Evolutionary conservation across 1,139 yeast genomes (phyloP).

Genomic region (Zygoascus sp.): DNA sequence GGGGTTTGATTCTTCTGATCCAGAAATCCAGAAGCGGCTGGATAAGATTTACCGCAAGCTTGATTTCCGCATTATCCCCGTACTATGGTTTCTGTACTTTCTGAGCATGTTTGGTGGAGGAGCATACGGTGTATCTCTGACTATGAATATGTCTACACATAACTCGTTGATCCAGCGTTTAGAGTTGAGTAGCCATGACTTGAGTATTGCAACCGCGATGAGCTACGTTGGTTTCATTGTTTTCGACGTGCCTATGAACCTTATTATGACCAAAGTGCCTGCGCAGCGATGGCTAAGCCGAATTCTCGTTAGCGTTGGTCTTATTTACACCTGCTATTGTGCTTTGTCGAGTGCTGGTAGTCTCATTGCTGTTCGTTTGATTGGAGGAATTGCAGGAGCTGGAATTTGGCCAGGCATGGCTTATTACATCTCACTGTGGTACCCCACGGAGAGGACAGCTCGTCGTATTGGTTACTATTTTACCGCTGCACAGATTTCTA

Average conservation of each 20-base stretch:
- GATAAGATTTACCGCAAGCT: constrained; percentile 61
- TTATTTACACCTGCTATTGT: constrained; percentile 69
- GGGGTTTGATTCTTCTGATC: constrained; percentile 7
- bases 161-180: constrained; percentile 60
- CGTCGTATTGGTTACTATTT: constrained; percentile 82
- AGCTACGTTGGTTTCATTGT: constrained; percentile 79
- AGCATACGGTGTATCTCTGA: constrained; percentile 73
- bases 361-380: constrained; percentile 64
- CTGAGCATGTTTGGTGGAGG: constrained; percentile 73
- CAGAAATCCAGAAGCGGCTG: constrained; percentile 35
- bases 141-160: constrained; percentile 64
- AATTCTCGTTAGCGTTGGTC: constrained; percentile 70
- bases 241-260: constrained; percentile 85
- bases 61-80: constrained; percentile 72
- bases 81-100: constrained; percentile 76
- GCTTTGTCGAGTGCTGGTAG: constrained; percentile 54
- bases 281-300: constrained; percentile 85
- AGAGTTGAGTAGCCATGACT: constrained; percentile 49
- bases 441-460: constrained; percentile 74
- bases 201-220: constrained; percentile 73
- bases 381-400: constrained; percentile 78
- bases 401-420: constrained; percentile 96
- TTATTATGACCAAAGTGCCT: constrained; percentile 74
- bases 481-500: constrained; percentile 86
- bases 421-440: constrained; percentile 79